Evolutionary conservation across 441 rosid genomes (phyloP).

Genomic region (California macrophylla): DNA sequence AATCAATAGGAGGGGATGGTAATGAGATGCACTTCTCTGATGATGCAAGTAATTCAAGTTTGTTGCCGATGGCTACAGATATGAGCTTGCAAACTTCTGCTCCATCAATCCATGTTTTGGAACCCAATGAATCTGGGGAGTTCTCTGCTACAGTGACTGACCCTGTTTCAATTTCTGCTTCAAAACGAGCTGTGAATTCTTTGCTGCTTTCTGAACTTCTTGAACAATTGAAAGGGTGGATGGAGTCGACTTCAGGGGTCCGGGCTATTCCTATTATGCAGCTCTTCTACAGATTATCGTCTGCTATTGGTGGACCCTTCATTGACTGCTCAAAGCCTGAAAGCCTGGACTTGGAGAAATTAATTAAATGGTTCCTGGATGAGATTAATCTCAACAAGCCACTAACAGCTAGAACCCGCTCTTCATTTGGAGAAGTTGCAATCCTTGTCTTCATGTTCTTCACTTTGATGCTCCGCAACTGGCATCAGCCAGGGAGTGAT

Average conservation of each 20-base stretch:
- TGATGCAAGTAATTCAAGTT: slow-evolving; percentile 54
- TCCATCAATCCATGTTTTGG: slow-evolving; percentile 90
- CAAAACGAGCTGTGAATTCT: slow-evolving; percentile 90
- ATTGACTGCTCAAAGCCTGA: slow-evolving; percentile 85
- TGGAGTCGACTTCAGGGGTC: slow-evolving; percentile 77
- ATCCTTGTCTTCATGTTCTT: slow-evolving; percentile 98
- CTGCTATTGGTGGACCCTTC: slow-evolving; percentile 96
- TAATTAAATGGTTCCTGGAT: slow-evolving; percentile 83
- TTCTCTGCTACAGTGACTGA: slow-evolving; percentile 72
- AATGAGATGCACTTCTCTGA: slow-evolving; percentile 74
- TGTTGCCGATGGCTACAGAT: slow-evolving; percentile 43
- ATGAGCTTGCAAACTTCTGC: slow-evolving; percentile 51
- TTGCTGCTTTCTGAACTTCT: slow-evolving; percentile 92
- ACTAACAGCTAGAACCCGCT: slow-evolving; percentile 55
- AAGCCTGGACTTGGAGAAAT: slow-evolving; percentile 72
- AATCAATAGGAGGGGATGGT: slow-evolving; percentile 80
- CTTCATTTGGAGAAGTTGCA: slow-evolving; percentile 86
- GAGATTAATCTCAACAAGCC: slow-evolving; percentile 77
- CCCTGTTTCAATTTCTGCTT: slow-evolving; percentile 88
- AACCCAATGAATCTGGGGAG: slow-evolving; percentile 79
- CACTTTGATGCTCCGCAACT: slow-evolving; percentile 99
- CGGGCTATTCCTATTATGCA: slow-evolving; percentile 97
- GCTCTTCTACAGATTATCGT: slow-evolving; percentile 91
- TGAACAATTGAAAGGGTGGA: slow-evolving; percentile 94
- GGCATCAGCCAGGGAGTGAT: slow-evolving; percentile 99